Percentiles rank a stretch among this genome's conserved stretches.
Evolutionary conservation across 306 rosid species (phyloP).

Genomic region (Vigna mungo): DNA sequence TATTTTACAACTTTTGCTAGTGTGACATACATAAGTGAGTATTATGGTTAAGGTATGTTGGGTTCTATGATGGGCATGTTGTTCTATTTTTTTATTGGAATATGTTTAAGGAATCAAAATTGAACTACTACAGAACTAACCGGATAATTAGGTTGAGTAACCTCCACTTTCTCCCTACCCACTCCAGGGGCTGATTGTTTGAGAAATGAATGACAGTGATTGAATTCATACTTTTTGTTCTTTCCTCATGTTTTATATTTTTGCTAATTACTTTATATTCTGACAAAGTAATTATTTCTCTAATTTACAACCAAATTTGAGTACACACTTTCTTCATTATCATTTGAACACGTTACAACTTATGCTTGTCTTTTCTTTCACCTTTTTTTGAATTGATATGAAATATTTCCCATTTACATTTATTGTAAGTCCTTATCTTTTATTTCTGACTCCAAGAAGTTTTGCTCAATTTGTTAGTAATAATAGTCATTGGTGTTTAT

Average conservation of each 20-base stretch:
- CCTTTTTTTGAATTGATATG: slow-evolving; percentile 12
- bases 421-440: too few relatives aligned
- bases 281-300: slow-evolving; percentile 14
- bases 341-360: background rate
- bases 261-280: background rate
- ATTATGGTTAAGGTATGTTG: background rate
- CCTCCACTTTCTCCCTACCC: background rate
- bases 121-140: slow-evolving; percentile 1
- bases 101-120: slow-evolving; percentile 1
- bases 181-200: background rate
- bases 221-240: background rate
- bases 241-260: slow-evolving; percentile 8
- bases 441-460: too few relatives aligned
- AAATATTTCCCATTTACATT: too few relatives aligned
- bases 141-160: background rate
- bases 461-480: too few relatives aligned
- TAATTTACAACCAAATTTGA: background rate
- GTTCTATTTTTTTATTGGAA: too few relatives aligned
- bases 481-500: too few relatives aligned
- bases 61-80: too few relatives aligned
- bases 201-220: background rate
- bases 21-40: slow-evolving; percentile 29
- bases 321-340: background rate
- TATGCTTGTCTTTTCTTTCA: slow-evolving; percentile 10
- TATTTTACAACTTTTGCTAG: slow-evolving; percentile 50